Percentiles rank a stretch among this genome's conserved stretches.
Evolutionary conservation across 2,329 filamentous ascomycete genomes (phyloP).

Genomic region (Colletotrichum melonis): DNA sequence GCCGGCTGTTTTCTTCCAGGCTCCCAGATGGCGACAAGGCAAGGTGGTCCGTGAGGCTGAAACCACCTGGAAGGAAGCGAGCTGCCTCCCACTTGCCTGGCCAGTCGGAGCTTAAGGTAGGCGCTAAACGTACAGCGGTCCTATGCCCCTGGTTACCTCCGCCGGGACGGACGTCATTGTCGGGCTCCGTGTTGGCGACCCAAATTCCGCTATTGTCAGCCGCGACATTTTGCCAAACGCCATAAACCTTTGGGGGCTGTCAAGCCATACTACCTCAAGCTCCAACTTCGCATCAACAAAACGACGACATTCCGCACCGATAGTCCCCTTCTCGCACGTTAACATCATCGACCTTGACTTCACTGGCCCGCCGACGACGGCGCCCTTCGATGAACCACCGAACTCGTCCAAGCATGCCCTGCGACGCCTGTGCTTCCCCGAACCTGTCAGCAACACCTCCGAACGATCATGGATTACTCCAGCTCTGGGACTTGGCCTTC

Average conservation of each 20-base stretch:
- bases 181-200: constrained; percentile 25
- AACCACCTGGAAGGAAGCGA: constrained; percentile 9
- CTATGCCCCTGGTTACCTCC: constrained; percentile 11
- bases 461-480: constrained; percentile 59
- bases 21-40: background rate
- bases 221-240: constrained; percentile 1
- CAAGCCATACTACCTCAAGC: constrained; percentile 1
- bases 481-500: constrained; percentile 55
- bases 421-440: constrained; percentile 13
- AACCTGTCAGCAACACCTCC: constrained; percentile 12
- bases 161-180: constrained; percentile 33
- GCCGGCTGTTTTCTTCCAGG: background rate
- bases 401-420: constrained; percentile 23
- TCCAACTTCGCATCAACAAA: background rate
- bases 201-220: constrained; percentile 29
- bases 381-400: constrained; percentile 11
- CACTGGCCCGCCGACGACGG: background rate
- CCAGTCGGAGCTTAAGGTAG: constrained; percentile 18
- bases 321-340: background rate
- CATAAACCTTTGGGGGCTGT: background rate
- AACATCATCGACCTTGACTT: background rate
- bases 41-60: constrained; percentile 33
- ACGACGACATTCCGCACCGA: background rate
- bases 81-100: background rate
- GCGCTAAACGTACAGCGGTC: constrained; percentile 26